These are phyloP conservation scores for Chytriomyces confervae DNA, from an alignment of 192 early-diverging fungal genomes.

Conservation along the genomic window DNA sequence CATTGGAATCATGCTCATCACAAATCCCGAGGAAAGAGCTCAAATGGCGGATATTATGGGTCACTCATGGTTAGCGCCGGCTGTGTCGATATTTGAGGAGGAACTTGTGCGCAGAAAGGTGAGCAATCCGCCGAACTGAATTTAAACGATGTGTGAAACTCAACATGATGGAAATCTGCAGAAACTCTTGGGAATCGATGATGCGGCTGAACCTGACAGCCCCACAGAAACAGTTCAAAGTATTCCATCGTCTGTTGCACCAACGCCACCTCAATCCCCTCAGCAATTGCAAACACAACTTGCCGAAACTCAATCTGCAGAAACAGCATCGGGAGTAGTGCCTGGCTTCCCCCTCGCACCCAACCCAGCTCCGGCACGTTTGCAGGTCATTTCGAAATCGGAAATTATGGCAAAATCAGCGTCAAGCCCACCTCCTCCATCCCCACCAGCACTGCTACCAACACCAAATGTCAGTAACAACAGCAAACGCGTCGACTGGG, in stretches of 20 bases:
- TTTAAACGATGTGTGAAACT: not conserved
- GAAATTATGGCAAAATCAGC: not conserved
- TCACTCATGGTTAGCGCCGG: constrained; percentile 51
- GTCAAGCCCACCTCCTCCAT: not conserved
- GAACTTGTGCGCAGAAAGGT: constrained; percentile 34
- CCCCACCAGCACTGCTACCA: not conserved
- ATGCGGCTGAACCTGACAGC: not conserved
- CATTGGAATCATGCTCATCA: constrained; percentile 58
- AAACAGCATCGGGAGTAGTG: not conserved
- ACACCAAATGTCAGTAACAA: not conserved
- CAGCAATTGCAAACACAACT: not conserved
- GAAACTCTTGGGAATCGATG: not conserved
- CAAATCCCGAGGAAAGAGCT: constrained; percentile 57
- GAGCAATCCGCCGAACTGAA: not conserved
- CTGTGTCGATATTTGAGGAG: constrained; percentile 39
- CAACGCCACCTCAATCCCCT: not conserved
- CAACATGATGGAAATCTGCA: not conserved
- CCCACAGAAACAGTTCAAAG: not conserved
- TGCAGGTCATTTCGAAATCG: not conserved
- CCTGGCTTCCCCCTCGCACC: not conserved
- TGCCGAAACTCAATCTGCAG: not conserved
- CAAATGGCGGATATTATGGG: constrained; percentile 59
- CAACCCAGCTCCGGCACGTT: not conserved
- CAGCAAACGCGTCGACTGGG: not conserved
- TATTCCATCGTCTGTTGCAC: not conserved